Conservation (phyloP, 192 early-diverging fungal genomes). For the Mortierella alpina region DNA sequence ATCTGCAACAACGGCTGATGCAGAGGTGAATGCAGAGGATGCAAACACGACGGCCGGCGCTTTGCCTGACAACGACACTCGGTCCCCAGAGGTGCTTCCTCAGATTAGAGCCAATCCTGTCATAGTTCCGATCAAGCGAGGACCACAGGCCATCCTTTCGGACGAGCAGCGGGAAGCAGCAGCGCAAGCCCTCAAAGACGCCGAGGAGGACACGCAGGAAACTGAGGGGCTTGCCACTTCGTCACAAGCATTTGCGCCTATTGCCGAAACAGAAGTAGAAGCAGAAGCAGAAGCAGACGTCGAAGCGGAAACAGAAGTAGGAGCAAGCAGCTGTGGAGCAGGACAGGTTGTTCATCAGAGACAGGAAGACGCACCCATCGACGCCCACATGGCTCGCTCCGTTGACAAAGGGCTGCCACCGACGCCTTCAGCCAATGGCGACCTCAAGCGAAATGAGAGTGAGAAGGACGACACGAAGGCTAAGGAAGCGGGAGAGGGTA, state of each 20-base stretch:
- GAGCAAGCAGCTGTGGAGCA: no score
- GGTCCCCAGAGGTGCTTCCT: conserved; percentile 19
- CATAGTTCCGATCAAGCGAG: conserved; percentile 22
- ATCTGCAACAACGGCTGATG: neutral
- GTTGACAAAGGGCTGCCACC: neutral
- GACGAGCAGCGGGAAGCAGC: conserved; percentile 16
- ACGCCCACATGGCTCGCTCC: neutral
- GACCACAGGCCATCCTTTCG: conserved; percentile 32
- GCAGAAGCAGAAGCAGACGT: no score
- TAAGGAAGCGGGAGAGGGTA: neutral
- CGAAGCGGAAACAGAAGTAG: no score
- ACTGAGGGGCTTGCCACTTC: neutral
- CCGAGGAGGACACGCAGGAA: neutral
- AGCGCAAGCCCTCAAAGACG: neutral
- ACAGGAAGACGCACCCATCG: no score
- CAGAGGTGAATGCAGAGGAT: neutral
- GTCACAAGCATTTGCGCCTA: no score
- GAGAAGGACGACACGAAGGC: no score
- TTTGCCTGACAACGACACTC: conserved; percentile 9
- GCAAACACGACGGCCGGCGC: neutral
- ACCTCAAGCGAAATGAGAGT: neutral
- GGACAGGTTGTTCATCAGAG: no score
- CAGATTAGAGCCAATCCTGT: conserved; percentile 46
- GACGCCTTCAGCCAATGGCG: neutral
- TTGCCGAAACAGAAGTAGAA: neutral